phyloP scores from a whole-genome alignment of 2,329 filamentous ascomycete species.

The Colletotrichum karsti region DNA sequence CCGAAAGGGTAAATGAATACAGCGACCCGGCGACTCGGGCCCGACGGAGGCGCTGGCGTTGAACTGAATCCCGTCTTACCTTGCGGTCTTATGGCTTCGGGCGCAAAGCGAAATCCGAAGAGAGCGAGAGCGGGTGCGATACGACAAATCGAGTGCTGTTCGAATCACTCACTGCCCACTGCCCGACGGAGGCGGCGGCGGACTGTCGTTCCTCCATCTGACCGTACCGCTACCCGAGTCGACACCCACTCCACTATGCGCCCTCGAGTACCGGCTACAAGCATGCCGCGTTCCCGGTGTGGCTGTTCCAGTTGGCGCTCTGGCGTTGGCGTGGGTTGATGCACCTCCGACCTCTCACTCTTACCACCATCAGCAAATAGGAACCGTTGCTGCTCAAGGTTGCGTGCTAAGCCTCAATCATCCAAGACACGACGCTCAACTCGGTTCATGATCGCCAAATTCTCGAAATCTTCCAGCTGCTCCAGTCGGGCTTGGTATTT shows the following conservation, averaged over 20 bases:
- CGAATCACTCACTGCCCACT: too few relatives aligned
- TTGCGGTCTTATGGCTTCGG: slow-evolving; percentile 1
- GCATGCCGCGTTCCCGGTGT: background rate
- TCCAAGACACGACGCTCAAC: background rate
- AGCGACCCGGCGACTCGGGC: background rate
- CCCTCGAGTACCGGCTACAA: background rate
- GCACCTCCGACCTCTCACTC: background rate
- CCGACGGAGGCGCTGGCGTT: background rate
- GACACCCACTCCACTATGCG: fast-evolving
- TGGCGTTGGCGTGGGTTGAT: background rate
- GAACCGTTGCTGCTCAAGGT: background rate
- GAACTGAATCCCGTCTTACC: background rate
- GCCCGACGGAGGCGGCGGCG: slow-evolving; percentile 12
- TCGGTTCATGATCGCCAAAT: slow-evolving; percentile 8
- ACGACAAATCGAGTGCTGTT: background rate
- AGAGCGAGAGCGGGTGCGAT: slow-evolving; percentile 1
- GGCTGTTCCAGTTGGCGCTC: slow-evolving; percentile 24
- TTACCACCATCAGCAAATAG: slow-evolving; percentile 24
- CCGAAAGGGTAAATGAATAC: background rate
- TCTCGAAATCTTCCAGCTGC: slow-evolving; percentile 6
- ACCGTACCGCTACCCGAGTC: background rate
- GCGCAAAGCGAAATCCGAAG: slow-evolving; percentile 4
- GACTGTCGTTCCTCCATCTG: background rate
- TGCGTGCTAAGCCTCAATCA: slow-evolving; percentile 19
- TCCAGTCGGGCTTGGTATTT: slow-evolving; percentile 1